Evolutionary conservation across 2,329 filamentous ascomycete species (phyloP).

Genomic region (Diaporthe citriasiana): DNA sequence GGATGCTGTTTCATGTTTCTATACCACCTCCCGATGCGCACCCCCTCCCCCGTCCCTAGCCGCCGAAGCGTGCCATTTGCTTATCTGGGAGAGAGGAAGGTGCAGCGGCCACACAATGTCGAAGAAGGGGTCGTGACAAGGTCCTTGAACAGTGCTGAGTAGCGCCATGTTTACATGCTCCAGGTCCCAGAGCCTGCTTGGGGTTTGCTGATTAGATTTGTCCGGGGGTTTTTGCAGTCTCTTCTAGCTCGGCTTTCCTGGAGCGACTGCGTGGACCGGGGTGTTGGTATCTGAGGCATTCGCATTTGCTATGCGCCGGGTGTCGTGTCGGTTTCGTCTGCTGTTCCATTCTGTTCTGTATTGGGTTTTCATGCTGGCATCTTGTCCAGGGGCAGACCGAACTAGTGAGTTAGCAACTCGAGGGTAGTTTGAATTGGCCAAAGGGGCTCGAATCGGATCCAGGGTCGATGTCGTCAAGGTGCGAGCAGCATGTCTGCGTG

Average conservation of each 20-base stretch:
- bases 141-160: neutral
- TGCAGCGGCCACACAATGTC: neutral
- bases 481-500: neutral
- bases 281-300: neutral
- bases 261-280: neutral
- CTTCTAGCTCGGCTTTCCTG: neutral
- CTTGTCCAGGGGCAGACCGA: neutral
- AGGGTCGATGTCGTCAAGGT: neutral
- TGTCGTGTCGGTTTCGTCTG: neutral
- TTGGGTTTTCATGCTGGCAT: neutral
- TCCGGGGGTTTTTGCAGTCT: neutral
- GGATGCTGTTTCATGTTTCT: conserved; percentile 11
- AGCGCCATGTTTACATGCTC: neutral
- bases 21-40: neutral
- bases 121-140: neutral
- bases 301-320: conserved; percentile 6
- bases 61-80: neutral
- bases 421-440: conserved; percentile 3
- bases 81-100: neutral
- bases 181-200: neutral
- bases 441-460: neutral
- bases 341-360: neutral
- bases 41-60: neutral
- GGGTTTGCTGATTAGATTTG: neutral
- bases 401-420: neutral